These are phyloP conservation scores for Dionaea muscipula DNA, from an alignment of 179 eudicot genomes.

Conservation along the genomic window DNA sequence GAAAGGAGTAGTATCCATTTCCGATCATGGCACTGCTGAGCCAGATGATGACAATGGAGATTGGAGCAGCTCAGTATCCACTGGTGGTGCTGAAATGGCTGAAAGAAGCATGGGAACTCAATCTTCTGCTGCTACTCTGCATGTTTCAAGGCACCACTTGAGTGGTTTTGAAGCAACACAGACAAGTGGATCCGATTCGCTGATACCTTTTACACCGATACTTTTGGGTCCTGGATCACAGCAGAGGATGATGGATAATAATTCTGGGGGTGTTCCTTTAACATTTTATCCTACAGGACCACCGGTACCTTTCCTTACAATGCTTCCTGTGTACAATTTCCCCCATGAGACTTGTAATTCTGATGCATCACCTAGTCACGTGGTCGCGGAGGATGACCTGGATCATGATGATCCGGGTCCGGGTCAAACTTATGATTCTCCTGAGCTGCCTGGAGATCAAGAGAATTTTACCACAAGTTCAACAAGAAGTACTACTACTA, in stretches of 20 bases:
- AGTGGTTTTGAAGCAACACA: conserved; percentile 42
- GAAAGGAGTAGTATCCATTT: conserved; percentile 29
- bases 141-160: conserved; percentile 21
- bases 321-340: conserved; percentile 51
- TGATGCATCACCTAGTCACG: conserved; percentile 31
- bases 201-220: conserved; percentile 43
- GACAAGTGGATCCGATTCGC: conserved; percentile 39
- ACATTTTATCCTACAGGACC: conserved; percentile 84
- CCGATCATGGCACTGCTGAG: conserved; percentile 23
- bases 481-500: conserved; percentile 21
- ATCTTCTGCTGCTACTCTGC: conserved; percentile 23
- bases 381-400: conserved; percentile 24
- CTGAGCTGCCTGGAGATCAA: conserved; percentile 23
- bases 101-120: conserved; percentile 28
- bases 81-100: conserved; percentile 19
- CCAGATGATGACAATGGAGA: conserved; percentile 38
- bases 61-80: conserved; percentile 21
- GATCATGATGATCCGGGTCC: conserved; percentile 28
- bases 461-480: conserved; percentile 22
- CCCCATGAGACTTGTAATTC: conserved; percentile 36
- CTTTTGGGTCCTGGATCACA: conserved; percentile 37
- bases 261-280: conserved; percentile 31
- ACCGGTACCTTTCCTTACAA: conserved; percentile 75
- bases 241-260: conserved; percentile 38
- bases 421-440: conserved; percentile 22